Evolutionary conservation across 1,139 yeast species (phyloP).

Genomic region (Candida neerlandica): DNA sequence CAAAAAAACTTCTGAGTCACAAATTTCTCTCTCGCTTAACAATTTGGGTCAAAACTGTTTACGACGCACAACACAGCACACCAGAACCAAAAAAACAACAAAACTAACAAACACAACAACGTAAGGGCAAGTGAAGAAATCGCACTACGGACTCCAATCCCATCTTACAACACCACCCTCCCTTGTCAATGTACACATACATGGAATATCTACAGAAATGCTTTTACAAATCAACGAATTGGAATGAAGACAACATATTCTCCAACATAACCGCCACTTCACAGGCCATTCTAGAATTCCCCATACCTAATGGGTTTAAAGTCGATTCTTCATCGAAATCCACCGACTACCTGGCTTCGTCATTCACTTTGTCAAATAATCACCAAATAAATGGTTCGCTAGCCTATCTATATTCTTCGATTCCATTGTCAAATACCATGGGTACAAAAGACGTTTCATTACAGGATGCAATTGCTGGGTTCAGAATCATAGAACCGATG

Average conservation of each 20-base stretch:
- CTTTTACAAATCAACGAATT: constrained; percentile 66
- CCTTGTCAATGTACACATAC: constrained; percentile 62
- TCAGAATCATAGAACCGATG: constrained; percentile 57
- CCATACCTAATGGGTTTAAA: constrained; percentile 68
- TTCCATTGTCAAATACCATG: constrained; percentile 52
- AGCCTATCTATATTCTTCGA: constrained; percentile 76
- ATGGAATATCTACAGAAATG: constrained; percentile 83
- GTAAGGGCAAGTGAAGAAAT: background rate
- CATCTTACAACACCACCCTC: background rate
- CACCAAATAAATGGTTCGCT: constrained; percentile 79
- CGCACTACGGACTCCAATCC: background rate
- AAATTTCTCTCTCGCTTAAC: background rate
- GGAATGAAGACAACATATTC: constrained; percentile 80
- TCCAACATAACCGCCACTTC: constrained; percentile 74
- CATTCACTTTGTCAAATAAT: constrained; percentile 69
- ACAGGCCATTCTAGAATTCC: constrained; percentile 70
- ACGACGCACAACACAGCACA: background rate
- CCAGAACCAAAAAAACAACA: background rate
- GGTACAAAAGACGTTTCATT: constrained; percentile 60
- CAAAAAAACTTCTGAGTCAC: background rate
- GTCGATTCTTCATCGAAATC: constrained; percentile 74
- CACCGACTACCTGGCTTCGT: constrained; percentile 71
- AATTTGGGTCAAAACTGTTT: background rate
- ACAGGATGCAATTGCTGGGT: constrained; percentile 80
- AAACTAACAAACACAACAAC: background rate